These are phyloP conservation scores for Gracilaria domingensis DNA, from an alignment of 23 red algal species.

Conservation along the genomic window DNA sequence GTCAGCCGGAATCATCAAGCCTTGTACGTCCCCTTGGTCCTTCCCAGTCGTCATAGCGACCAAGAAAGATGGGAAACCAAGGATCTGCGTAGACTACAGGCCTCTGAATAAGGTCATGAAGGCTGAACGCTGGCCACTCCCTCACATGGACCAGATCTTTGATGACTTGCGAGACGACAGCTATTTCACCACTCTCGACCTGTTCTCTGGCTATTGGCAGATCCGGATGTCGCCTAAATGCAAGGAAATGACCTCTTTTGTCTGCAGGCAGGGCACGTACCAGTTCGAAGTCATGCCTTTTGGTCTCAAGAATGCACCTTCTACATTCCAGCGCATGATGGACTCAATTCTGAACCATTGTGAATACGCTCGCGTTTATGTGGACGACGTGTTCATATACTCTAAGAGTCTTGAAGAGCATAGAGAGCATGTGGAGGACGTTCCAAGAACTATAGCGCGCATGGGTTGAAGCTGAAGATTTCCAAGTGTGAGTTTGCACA, in stretches of 20 bases:
- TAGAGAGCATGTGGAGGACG: background rate
- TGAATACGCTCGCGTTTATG: background rate
- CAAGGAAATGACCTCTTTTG: background rate
- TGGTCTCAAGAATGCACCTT: background rate
- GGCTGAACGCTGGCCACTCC: background rate
- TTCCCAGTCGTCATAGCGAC: background rate
- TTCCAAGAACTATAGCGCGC: background rate
- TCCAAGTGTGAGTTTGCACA: constrained; percentile 5
- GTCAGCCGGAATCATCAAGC: background rate
- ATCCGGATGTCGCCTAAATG: constrained; percentile 6
- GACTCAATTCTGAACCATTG: background rate
- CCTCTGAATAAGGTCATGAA: background rate
- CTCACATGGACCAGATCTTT: background rate
- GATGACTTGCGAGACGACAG: background rate
- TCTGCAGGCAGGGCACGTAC: background rate
- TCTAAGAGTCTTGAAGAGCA: background rate
- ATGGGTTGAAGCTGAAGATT: background rate
- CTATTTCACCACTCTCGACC: background rate
- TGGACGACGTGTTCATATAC: background rate
- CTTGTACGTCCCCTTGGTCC: background rate
- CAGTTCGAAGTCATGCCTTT: constrained; percentile 12
- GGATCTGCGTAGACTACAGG: background rate
- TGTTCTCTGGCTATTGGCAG: constrained; percentile 2
- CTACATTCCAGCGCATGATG: constrained; percentile 13
- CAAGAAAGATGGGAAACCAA: background rate